A percentile compares a stretch with the other conserved stretches of the same genome.
Conservation (phyloP, 1,284 basidiomycete species). For the Sanguinoderma infundibulare region DNA sequence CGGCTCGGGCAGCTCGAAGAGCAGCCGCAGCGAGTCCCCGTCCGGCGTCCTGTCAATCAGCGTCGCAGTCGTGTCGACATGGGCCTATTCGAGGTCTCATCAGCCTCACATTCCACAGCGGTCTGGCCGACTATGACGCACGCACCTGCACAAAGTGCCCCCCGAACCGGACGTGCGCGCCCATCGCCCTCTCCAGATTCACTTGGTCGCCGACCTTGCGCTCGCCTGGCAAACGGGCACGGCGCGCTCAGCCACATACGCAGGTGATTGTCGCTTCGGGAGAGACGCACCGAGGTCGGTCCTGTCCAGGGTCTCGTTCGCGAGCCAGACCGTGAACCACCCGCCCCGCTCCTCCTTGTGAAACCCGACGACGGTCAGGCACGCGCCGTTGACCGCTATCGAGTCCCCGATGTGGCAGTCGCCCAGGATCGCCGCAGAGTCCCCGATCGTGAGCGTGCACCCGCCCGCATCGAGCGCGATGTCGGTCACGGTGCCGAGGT, state of each 20-base stretch:
- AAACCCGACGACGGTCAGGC: slow-evolving; percentile 92
- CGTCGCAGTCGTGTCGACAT: slow-evolving; percentile 90
- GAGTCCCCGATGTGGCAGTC: slow-evolving; percentile 96
- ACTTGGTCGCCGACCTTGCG: slow-evolving; percentile 82
- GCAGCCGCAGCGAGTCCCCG: slow-evolving; percentile 86
- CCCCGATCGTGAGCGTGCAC: slow-evolving; percentile 83
- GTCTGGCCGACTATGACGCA: neutral
- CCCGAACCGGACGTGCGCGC: slow-evolving; percentile 89
- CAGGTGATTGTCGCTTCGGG: neutral
- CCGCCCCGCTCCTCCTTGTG: slow-evolving; percentile 61
- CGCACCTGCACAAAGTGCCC: slow-evolving; percentile 96
- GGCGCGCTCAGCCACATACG: neutral
- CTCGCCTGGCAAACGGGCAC: slow-evolving; percentile 56
- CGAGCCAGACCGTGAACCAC: slow-evolving; percentile 93
- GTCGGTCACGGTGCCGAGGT: slow-evolving; percentile 72
- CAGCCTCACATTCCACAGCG: neutral
- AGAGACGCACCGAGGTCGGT: slow-evolving; percentile 83
- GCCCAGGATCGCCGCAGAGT: slow-evolving; percentile 77
- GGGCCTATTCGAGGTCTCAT: slow-evolving; percentile 64
- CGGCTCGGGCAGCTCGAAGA: slow-evolving; percentile 75
- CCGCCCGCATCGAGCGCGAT: slow-evolving; percentile 72
- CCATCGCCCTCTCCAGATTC: slow-evolving; percentile 97
- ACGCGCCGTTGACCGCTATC: slow-evolving; percentile 83
- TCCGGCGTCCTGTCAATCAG: slow-evolving; percentile 73
- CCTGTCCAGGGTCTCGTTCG: slow-evolving; percentile 91